Conservation (phyloP, 2,329 filamentous ascomycete genomes). For the Mariannaea sp. region DNA sequence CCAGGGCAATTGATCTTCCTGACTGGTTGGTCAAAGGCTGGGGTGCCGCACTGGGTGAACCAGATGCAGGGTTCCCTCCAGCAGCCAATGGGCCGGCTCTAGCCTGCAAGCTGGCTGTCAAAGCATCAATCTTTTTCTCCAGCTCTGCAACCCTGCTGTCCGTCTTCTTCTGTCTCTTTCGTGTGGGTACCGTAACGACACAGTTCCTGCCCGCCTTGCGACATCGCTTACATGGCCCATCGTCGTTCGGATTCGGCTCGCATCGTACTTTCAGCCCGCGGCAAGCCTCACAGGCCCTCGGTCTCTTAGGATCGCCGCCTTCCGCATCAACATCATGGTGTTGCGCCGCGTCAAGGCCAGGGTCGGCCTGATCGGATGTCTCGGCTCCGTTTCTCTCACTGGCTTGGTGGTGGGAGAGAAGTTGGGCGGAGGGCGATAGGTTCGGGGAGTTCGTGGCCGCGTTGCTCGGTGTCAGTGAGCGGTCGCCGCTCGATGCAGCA, state of each 20-base stretch:
- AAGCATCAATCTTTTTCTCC: conserved; percentile 88
- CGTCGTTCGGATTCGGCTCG: conserved; percentile 71
- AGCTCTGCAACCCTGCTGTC: conserved; percentile 88
- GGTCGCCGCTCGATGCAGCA: conserved; percentile 32
- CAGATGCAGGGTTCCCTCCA: conserved; percentile 21
- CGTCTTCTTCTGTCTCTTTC: conserved; percentile 90
- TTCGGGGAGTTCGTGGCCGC: conserved; percentile 17
- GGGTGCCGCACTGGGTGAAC: conserved; percentile 18
- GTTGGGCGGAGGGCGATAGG: conserved; percentile 27
- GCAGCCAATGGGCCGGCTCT: conserved; percentile 31
- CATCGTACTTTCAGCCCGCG: conserved; percentile 82
- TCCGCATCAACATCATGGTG: conserved; percentile 29
- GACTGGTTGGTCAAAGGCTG: conserved; percentile 8
- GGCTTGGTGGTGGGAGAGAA: conserved; percentile 19
- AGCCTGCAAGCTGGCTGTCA: conserved; percentile 79
- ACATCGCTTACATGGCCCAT: conserved; percentile 75
- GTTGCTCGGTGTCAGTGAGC: conserved; percentile 21
- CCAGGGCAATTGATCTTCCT: conserved; percentile 13
- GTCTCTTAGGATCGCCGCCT: conserved; percentile 63
- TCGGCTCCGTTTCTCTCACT: conserved; percentile 29
- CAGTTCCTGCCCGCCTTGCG: conserved; percentile 79
- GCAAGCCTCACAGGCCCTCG: conserved; percentile 76
- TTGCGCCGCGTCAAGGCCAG: conserved; percentile 26
- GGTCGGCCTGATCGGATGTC: conserved; percentile 30
- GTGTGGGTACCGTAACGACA: conserved; percentile 72